A percentile compares a stretch with the other conserved stretches of the same genome.
phyloP scores from a whole-genome alignment of 83 land plant species.

The Picea abies region DNA sequence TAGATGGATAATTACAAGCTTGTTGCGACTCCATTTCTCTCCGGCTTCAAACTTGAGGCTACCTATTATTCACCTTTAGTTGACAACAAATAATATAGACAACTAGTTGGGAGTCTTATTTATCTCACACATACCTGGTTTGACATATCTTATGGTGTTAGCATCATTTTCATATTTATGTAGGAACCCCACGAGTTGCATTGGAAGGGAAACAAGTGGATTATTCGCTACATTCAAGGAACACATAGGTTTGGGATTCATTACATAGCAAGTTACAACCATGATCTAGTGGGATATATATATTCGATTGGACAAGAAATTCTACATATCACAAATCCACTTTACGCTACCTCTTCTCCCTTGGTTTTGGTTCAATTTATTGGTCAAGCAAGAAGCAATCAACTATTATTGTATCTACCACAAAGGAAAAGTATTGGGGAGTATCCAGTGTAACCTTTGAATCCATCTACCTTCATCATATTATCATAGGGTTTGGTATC shows the following conservation, averaged over 20 bases:
- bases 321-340: neutral
- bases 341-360: neutral
- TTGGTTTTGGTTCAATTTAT: neutral
- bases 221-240: neutral
- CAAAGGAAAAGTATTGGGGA: neutral
- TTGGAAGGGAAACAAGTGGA: neutral
- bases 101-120: too few relatives aligned
- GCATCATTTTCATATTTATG: too few relatives aligned
- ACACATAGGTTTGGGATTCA: neutral
- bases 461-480: neutral
- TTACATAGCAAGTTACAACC: neutral
- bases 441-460: neutral
- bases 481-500: neutral
- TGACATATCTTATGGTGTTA: too few relatives aligned
- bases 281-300: neutral
- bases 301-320: neutral
- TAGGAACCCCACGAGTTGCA: neutral
- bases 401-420: neutral
- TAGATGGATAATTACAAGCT: too few relatives aligned
- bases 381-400: neutral
- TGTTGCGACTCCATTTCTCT: too few relatives aligned
- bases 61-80: too few relatives aligned
- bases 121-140: too few relatives aligned
- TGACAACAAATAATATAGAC: too few relatives aligned
- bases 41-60: too few relatives aligned